These are phyloP conservation scores for Xylariomycetidae sp. DNA, from an alignment of 2,329 filamentous ascomycete species.

Conservation along the genomic window DNA sequence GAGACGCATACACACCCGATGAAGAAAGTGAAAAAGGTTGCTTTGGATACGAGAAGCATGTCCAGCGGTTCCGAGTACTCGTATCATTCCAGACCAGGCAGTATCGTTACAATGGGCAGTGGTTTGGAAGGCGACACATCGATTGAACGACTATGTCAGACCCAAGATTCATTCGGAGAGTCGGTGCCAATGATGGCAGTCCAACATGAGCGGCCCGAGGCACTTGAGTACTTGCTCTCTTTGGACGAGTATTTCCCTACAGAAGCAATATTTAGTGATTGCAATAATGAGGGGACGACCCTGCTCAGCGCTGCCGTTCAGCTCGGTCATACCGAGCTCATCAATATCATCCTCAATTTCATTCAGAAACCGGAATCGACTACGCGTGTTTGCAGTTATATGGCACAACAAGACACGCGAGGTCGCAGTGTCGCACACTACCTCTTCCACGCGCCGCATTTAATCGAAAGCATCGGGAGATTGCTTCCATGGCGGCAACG, in stretches of 20 bases:
- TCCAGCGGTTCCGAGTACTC: slow-evolving; percentile 84
- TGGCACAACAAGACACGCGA: slow-evolving; percentile 73
- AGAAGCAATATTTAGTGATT: slow-evolving; percentile 70
- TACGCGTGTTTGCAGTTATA: slow-evolving; percentile 59
- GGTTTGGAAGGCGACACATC: slow-evolving; percentile 82
- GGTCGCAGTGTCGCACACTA: slow-evolving; percentile 94
- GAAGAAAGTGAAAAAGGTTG: slow-evolving; percentile 70
- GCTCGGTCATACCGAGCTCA: slow-evolving; percentile 68
- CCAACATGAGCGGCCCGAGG: slow-evolving; percentile 64
- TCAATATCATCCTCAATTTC: slow-evolving; percentile 70
- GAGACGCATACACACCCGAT: slow-evolving; percentile 30
- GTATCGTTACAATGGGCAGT: slow-evolving; percentile 68
- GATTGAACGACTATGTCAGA: slow-evolving; percentile 71
- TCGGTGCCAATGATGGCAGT: slow-evolving; percentile 86
- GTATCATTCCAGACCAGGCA: slow-evolving; percentile 73
- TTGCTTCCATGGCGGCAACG: slow-evolving; percentile 83
- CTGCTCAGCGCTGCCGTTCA: slow-evolving; percentile 88
- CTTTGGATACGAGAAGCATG: slow-evolving; percentile 84
- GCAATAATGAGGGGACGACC: slow-evolving; percentile 85
- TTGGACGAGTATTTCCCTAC: slow-evolving; percentile 72
- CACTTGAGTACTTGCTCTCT: slow-evolving; percentile 75
- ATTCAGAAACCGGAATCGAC: slow-evolving; percentile 55
- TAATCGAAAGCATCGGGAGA: slow-evolving; percentile 73
- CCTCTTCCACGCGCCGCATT: slow-evolving; percentile 80
- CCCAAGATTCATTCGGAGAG: slow-evolving; percentile 67